A percentile compares a stretch with the other conserved stretches of the same genome.
These are phyloP conservation scores for Porosira glacialis DNA, from an alignment of 352 stramenopile genomes.

Conservation along the genomic window DNA sequence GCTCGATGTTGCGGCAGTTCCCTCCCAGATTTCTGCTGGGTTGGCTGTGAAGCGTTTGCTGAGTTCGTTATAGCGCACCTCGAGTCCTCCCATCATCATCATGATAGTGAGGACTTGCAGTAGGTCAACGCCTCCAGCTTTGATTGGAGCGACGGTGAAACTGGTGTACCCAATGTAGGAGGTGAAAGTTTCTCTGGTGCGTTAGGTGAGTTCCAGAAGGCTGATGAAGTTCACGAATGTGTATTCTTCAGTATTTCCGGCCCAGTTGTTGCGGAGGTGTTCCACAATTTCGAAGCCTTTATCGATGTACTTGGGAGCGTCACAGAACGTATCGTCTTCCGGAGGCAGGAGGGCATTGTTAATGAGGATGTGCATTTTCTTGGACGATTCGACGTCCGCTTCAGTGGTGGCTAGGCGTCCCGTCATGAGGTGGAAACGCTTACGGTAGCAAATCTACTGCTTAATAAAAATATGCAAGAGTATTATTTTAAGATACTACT, in stretches of 20 bases:
- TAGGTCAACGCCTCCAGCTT: not conserved
- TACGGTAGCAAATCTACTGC: no score
- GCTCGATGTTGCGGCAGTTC: no score
- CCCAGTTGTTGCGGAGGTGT: not conserved
- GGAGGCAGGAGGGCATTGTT: not conserved
- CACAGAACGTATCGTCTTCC: not conserved
- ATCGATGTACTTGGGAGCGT: not conserved
- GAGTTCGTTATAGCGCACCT: no score
- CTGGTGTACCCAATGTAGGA: not conserved
- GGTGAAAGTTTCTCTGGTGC: not conserved
- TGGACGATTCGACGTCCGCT: not conserved
- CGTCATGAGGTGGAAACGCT: no score
- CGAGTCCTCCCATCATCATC: not conserved
- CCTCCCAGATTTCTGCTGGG: no score
- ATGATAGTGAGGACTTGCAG: not conserved
- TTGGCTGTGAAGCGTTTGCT: no score
- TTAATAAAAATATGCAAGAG: no score
- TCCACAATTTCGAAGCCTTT: slow-evolving; percentile 1
- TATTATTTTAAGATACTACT: no score
- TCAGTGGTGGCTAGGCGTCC: not conserved
- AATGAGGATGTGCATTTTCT: not conserved
- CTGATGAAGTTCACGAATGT: not conserved
- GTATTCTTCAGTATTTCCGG: not conserved
- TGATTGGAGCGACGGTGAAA: not conserved
- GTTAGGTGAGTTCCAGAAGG: not conserved